Base-by-base conservation (phyloP, 1,284 basidiomycete genomes). In the Pisolithus thermaeus region DNA sequence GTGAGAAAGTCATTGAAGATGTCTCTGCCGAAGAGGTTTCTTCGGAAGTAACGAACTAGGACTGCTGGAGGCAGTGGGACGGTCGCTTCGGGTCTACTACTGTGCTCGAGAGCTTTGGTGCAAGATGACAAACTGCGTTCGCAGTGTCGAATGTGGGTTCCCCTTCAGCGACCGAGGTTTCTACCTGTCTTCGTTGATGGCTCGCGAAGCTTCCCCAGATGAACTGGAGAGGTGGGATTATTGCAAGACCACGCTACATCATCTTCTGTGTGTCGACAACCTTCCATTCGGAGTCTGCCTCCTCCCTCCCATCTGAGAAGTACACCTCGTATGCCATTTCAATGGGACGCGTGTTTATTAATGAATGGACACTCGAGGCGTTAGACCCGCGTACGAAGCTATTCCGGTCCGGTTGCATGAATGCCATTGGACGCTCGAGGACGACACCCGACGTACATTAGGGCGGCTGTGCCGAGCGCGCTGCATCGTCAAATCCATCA, bases 301-400 rank as follows among this genome's bases (percentile, higher is more conserved):
- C 75, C 2, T 70, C 78, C 12, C 87, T 87, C 62, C 71, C 77
- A 25, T 52, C 78, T 2, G 62, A 70, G 14, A 93, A 92, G 64
- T 87, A 92, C 69, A 98, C 98, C 63, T 77, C 91, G 0, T 79
- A 81, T 46, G 65, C 56, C 0, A 74, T 94, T 12, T 91, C 92
- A 0, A 72, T 91, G 8, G 95, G 93, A 1, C 83, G 88, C 20
- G 75, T 95, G 42, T 85, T 92, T 56, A 73, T 99, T 3, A 94
- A 98, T 60, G 96, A 91, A 1, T 99, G 97, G 97, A 87, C 97
- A 42, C 70, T 97, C 58, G 94, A 99, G 73, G 97, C 95, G 1
- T 78, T 99, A 42, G 96, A 99, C 66, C 96, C 97, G 0, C 99
- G 99, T 66, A 92, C 92, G 41, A 87, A 89, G 54, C 91, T 14